Base-by-base conservation (phyloP, 148 eudicot genomes). In the Rhododendron molle region DNA sequence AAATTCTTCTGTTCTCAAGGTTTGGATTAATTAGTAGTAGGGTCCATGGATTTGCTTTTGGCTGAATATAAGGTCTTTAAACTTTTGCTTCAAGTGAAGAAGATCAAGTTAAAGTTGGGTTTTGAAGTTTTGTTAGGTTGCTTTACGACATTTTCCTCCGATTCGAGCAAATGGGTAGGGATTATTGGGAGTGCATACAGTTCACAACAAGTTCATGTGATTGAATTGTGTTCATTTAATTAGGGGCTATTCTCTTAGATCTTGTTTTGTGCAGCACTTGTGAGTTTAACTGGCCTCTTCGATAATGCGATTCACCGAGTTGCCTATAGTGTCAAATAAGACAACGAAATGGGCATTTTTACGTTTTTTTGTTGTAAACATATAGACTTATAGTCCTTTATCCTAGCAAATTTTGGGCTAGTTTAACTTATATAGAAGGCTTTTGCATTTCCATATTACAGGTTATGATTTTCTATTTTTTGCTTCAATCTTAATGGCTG, bases 391-490 rank as follows among this genome's bases (percentile, higher is more conserved):
- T 14, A 2, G n/a, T 80, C 83, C 50, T 52, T 73, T 38, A 44
- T 23, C 74, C 10, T 21, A 69, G 62, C 69, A 67, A 15, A 26
- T 43, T 32, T 62, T 82, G 28, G 28, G 62, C 26, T 73, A 28
- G 34, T 81, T 56, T 73, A 20, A 2, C 12, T 18, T 69, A 30
- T 36, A 15, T 26, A 32, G 13, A 71, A 36, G 30, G 46, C 54
- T 86, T 86, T 32, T 83, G 32, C 85, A 46, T 46, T 83, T 69
- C n/a, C 40, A 62, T 77, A 76, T 74, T 34, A 32, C 23, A 34
- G 21, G 40, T 44, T 43, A 2, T 76, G 71, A 69, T 76, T 83
- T 83, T 20, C 67, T 16, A 32, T 10, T 16, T 14, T 40, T 76
- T 56, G 47, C 56, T 60, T 62, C 47, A 32, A 74, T 74, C 49